Evolutionary conservation across 768 basidiomycete species (phyloP), one percentile per base, ranked within the genome.

Genomic region (Fibroporia radiculosa): DNA sequence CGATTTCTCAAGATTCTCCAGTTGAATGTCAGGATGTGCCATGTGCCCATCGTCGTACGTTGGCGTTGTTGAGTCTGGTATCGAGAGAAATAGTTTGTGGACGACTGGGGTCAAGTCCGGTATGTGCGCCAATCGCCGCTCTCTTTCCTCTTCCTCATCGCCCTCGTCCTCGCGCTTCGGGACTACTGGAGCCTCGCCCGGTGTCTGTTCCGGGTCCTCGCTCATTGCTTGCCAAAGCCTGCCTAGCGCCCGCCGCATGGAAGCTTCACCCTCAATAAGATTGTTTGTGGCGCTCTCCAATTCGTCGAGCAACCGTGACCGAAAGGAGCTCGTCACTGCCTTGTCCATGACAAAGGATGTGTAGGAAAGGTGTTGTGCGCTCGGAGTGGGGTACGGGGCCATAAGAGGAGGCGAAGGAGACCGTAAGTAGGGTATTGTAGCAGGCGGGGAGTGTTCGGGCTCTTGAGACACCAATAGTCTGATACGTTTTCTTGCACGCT

Each of bases 291-390:
- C 81, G 40, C 83, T 69, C 52, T 90, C 86, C 12, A 93, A 71
- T 54, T 90, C 87, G 51, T 87, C 82, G 19, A 91, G 65, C 38
- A 91, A 65, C 45, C 69, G 72, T 26, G 88, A 84, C 34, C 88
- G 84, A 64, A 89, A 93, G 3, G 89, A 80, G 60, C 87, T 84
- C 14, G 84, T 87, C 13, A 87, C 78, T 6, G 86, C 75, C 50
- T 82, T 85, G 60, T 92, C 89, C 73, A 91, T 74, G 12, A 93
- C 87, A 54, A 89, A 87, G 0, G 88, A 86, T 16, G 87, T 75
- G 63, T 86, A 91, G 49, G 74, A 82, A 48, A 80, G 71, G 56
- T 91, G 87, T 40, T 82, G 76, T 8, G 71, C 61, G 19, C 71
- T 71, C 20, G 85, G 85, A 18, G 77, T 68, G 19, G 81, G 77